Base-by-base conservation (phyloP, 495 filamentous ascomycete species). In the Talaromyces trachyspermus region DNA sequence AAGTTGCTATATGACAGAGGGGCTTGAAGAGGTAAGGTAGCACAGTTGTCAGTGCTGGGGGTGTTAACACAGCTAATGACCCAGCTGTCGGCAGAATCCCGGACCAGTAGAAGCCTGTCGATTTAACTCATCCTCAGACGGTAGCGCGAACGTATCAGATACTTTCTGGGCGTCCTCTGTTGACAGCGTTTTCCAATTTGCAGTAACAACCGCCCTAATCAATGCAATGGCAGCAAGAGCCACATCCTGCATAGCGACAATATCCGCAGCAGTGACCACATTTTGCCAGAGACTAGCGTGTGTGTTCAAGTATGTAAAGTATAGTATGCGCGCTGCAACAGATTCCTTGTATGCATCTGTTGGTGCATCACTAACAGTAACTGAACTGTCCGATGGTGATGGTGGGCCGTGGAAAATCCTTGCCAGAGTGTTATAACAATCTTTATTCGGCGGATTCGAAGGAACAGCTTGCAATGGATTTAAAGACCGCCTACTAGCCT, bases 21-120 rank as follows among this genome's bases (percentile, higher is more conserved):
- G 77, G 78, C 37, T 72, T 73, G 46, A 84, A 74, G 2, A 85
- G 66, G 54, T 76, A 83, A 0, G 78, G 78, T 4, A 83, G 57
- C 4, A 81, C 61, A 10, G 68, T 66, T 1, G 70, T 71, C 17
- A 77, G 53, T 2, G 75, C 71, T 0, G 78, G 76, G 2, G 72
- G 69, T 1, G 70, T 64, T 22, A 81, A 68, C 12, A 77, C 68
- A 22, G 75, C 74, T 59, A 71, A 71, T 11, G 68, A 56, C 6
- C 76, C 75, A 9, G 70, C 66, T 12, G 59, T 54, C 38, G 73
- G 77, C 22, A 75, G 65, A 59, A 39, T n/a, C 62, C 64, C 43
- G 54, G 63, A 3, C 54, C 49, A 38, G 64, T 60, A 2, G 65
- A 59, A 36, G 70, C 73, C 29, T 67, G 36, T 5, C 49, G 53